Conservation (phyloP, 129 eudicot genomes). For the Helianthus tuberosus region DNA sequence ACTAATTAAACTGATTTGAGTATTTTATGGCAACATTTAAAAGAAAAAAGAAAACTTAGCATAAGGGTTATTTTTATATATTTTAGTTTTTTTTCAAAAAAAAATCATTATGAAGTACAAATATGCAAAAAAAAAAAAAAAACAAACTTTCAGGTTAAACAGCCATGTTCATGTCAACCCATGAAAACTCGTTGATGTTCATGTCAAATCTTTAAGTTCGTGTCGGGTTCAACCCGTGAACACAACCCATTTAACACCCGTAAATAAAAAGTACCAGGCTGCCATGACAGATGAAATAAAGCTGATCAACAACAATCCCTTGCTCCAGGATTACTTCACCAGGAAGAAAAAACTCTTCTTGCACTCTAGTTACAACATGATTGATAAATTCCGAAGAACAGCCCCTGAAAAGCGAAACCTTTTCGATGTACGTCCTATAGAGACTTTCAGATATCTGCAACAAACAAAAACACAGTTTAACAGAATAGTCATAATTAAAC, state of each 20-base stretch:
- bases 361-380: slow-evolving; percentile 80
- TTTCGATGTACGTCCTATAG: slow-evolving; percentile 57
- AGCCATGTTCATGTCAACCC: background rate
- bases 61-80: background rate
- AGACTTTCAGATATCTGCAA: slow-evolving; percentile 82
- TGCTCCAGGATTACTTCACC: slow-evolving; percentile 95
- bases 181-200: background rate
- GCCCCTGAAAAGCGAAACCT: slow-evolving; percentile 70
- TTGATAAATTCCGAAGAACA: slow-evolving; percentile 86
- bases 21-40: background rate
- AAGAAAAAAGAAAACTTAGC: background rate
- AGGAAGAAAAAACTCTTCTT: slow-evolving; percentile 93
- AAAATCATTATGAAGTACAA: background rate
- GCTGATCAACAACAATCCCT: slow-evolving; percentile 84
- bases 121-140: background rate
- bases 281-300: slow-evolving; percentile 86
- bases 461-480: slow-evolving; percentile 18
- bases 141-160: background rate
- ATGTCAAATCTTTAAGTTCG: background rate
- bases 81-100: background rate
- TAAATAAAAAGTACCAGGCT: slow-evolving; percentile 53
- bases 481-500: background rate
- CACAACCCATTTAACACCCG: background rate
- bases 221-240: background rate
- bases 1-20: background rate